phyloP scores from a whole-genome alignment of 1,284 basidiomycete species.

The Rhodotorula mucilaginosa region DNA sequence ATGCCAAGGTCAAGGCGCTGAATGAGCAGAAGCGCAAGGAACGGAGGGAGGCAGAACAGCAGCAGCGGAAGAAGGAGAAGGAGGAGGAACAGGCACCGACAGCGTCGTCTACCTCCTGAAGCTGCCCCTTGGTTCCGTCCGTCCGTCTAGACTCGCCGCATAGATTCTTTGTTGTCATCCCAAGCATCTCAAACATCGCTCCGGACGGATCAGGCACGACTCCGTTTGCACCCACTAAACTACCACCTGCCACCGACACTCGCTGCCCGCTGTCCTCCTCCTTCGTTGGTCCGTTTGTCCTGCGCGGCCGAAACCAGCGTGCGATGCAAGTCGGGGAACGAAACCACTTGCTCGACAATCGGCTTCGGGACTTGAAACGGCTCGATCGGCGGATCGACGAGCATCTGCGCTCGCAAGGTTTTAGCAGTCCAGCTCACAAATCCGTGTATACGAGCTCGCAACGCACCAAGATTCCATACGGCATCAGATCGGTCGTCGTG shows the following conservation, averaged over 20 bases:
- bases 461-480: constrained; percentile 29
- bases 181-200: background rate
- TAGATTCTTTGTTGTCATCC: background rate
- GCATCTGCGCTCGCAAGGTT: background rate
- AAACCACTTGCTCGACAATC: constrained; percentile 1
- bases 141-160: background rate
- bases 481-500: constrained; percentile 27
- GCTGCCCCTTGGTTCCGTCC: background rate
- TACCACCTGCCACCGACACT: background rate
- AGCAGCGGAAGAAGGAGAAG: constrained; percentile 16
- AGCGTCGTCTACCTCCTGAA: background rate
- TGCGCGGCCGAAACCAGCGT: background rate
- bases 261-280: background rate
- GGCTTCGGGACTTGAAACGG: constrained; percentile 17
- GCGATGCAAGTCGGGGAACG: constrained; percentile 20
- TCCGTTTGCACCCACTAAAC: constrained; percentile 1
- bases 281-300: too few species aligned
- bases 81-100: background rate
- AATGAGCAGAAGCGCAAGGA: constrained; percentile 5
- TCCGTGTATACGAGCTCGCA: background rate
- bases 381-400: constrained; percentile 13
- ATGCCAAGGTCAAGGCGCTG: constrained; percentile 38
- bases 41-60: constrained; percentile 22
- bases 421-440: background rate
- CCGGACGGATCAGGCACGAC: background rate